These are phyloP conservation scores for Fraxinus xanthoxyloides DNA, from an alignment of 305 asterid species.

Conservation along the genomic window DNA sequence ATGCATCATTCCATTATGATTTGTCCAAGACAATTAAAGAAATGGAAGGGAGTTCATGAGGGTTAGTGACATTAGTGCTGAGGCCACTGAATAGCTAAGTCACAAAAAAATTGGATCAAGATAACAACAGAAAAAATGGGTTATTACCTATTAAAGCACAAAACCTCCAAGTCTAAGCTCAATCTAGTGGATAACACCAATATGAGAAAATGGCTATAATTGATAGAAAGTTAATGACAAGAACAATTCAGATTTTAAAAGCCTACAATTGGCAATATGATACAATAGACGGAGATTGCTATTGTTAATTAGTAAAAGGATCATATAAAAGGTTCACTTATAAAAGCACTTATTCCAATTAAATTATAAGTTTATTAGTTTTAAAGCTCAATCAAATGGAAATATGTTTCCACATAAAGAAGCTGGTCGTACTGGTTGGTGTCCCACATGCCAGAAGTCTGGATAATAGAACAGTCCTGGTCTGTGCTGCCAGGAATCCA, in stretches of 20 bases:
- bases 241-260: background rate
- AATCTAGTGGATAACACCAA: background rate
- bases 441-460: background rate
- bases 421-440: background rate
- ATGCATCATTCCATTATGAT: conserved; percentile 3
- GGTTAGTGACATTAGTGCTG: background rate
- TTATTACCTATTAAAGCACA: background rate
- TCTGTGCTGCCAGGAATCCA: background rate
- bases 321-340: background rate
- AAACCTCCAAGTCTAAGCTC: background rate
- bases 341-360: background rate
- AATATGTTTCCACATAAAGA: background rate
- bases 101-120: background rate
- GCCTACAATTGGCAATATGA: background rate
- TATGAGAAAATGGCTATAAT: background rate
- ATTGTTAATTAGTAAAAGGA: background rate
- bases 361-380: background rate
- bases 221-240: background rate
- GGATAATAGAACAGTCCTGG: background rate
- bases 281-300: background rate
- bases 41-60: conserved; percentile 14
- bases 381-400: background rate
- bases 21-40: conserved; percentile 14
- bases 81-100: background rate
- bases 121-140: background rate